Conservation (phyloP, 2,329 filamentous ascomycete species). For the Akanthomyces dipterigenus region DNA sequence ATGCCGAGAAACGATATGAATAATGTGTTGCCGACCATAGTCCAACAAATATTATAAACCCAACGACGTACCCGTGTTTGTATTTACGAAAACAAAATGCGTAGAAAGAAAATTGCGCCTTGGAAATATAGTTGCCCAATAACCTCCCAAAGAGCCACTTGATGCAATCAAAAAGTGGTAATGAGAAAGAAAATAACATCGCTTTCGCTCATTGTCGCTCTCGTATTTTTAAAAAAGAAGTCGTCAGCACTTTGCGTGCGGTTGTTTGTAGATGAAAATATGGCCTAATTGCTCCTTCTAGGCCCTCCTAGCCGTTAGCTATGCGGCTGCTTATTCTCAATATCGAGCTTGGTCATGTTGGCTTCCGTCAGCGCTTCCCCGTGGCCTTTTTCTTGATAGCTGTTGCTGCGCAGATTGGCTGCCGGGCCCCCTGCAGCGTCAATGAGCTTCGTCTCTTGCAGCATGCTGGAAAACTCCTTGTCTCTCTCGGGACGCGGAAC, state of each 20-base stretch:
- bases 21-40: not conserved
- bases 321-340: constrained; percentile 22
- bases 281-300: not conserved
- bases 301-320: not conserved
- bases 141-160: not conserved
- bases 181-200: not conserved
- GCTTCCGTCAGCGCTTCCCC: constrained; percentile 46
- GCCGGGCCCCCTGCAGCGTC: constrained; percentile 36
- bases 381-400: constrained; percentile 27
- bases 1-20: not conserved
- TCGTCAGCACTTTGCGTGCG: not conserved
- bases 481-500: constrained; percentile 30
- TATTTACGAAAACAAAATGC: not conserved
- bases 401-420: constrained; percentile 25
- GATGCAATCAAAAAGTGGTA: not conserved
- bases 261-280: not conserved
- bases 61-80: not conserved
- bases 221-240: not conserved
- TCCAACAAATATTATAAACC: not conserved
- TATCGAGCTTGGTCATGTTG: constrained; percentile 43
- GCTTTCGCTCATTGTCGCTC: constrained; percentile 3
- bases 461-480: constrained; percentile 35
- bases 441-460: constrained; percentile 41
- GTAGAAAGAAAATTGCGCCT: not conserved
- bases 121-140: not conserved